These are phyloP conservation scores for Monosporozyma siamensis DNA, from an alignment of 805 yeast genomes.

Conservation along the genomic window DNA sequence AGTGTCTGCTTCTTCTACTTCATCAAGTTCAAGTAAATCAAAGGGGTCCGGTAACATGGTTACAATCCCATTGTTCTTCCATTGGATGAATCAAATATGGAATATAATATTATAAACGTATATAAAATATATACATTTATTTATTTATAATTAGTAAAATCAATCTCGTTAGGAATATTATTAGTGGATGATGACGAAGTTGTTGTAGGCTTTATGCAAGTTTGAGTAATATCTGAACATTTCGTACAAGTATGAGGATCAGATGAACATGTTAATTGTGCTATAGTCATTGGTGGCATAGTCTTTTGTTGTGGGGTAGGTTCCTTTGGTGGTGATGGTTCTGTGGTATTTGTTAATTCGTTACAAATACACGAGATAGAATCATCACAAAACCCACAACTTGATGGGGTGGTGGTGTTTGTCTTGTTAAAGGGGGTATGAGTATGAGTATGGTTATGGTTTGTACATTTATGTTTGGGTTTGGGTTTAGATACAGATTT, in stretches of 20 bases:
- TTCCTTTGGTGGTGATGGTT: conserved; percentile 7
- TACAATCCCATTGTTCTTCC: conserved; percentile 16
- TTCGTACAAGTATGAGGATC: conserved; percentile 45
- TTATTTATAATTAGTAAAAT: conserved; percentile 6
- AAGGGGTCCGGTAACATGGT: conserved; percentile 16
- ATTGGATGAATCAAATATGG: conserved; percentile 14
- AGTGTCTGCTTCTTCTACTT: conserved; percentile 5
- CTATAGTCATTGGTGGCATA: background rate
- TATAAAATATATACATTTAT: background rate
- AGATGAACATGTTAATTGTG: conserved; percentile 33
- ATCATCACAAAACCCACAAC: conserved; percentile 88
- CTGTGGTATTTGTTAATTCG: conserved; percentile 42
- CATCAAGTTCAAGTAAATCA: conserved; percentile 13
- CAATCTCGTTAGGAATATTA: conserved; percentile 4
- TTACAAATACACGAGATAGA: conserved; percentile 89
- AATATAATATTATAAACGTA: conserved; percentile 7
- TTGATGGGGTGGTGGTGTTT: conserved; percentile 16
- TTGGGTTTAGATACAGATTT: background rate
- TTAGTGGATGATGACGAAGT: background rate
- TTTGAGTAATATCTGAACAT: conserved; percentile 31
- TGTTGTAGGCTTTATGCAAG: conserved; percentile 14
- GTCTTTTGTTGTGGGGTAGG: background rate
- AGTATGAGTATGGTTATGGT: background rate
- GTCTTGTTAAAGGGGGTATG: background rate
- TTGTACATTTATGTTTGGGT: conserved; percentile 15